Conservation (phyloP, 2,329 filamentous ascomycete genomes). For the Coccinonectria pachysandricola region DNA sequence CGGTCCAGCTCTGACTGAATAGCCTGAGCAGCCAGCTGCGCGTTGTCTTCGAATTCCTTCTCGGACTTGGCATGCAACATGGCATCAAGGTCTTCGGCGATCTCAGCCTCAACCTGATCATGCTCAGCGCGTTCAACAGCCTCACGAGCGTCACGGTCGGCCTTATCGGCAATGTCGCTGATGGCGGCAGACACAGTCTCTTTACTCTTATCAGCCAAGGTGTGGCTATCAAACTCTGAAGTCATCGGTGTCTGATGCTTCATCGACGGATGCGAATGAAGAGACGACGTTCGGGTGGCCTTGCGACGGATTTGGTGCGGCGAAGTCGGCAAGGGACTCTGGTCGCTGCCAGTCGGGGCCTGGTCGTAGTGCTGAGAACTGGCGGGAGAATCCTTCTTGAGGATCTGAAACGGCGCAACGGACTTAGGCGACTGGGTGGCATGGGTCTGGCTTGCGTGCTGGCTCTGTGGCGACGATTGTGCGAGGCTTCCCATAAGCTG, state of each 20-base stretch:
- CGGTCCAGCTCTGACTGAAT: slow-evolving; percentile 46
- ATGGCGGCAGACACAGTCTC: slow-evolving; percentile 66
- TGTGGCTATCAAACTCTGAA: slow-evolving; percentile 21
- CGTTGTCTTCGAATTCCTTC: slow-evolving; percentile 42
- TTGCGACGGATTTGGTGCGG: slow-evolving; percentile 30
- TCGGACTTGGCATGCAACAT: slow-evolving; percentile 42
- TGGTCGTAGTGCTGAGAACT: slow-evolving; percentile 29
- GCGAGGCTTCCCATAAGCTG: slow-evolving; percentile 27
- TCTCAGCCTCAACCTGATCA: slow-evolving; percentile 37
- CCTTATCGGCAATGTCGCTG: slow-evolving; percentile 48
- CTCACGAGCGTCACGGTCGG: slow-evolving; percentile 48
- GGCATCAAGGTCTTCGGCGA: slow-evolving; percentile 34
- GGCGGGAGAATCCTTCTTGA: slow-evolving; percentile 40
- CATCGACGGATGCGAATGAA: slow-evolving; percentile 18
- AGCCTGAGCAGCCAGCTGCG: slow-evolving; percentile 32
- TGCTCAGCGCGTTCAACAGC: slow-evolving; percentile 49
- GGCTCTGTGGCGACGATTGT: slow-evolving; percentile 31
- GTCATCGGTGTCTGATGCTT: slow-evolving; percentile 21
- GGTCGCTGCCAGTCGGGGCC: slow-evolving; percentile 30
- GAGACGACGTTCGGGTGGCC: slow-evolving; percentile 25
- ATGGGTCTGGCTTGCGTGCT: slow-evolving; percentile 26
- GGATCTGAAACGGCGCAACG: slow-evolving; percentile 33
- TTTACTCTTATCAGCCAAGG: slow-evolving; percentile 44
- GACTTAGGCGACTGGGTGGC: slow-evolving; percentile 15
- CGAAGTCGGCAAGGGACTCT: slow-evolving; percentile 35